Percentiles rank a stretch among this genome's conserved stretches.
These are phyloP conservation scores for Botrytis deweyae DNA, from an alignment of 2,329 filamentous ascomycete species.

Conservation along the genomic window DNA sequence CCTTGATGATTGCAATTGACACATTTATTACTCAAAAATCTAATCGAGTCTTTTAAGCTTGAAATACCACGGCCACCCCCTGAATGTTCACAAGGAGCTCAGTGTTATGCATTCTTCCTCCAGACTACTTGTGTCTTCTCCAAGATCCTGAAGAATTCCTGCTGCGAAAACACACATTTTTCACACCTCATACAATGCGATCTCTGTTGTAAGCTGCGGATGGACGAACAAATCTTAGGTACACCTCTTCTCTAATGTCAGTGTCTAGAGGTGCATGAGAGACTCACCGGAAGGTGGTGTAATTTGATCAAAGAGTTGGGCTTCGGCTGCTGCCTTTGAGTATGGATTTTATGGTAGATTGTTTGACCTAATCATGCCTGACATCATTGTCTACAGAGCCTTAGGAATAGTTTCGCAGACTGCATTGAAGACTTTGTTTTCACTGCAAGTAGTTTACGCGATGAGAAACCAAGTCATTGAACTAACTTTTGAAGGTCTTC, in stretches of 20 bases:
- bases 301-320: neutral
- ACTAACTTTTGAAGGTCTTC: neutral
- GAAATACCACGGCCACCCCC: neutral
- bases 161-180: no score
- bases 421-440: neutral
- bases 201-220: no score
- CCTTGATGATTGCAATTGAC: no score
- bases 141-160: no score
- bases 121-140: neutral
- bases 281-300: neutral
- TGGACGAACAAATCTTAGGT: no score
- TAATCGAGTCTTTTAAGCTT: neutral
- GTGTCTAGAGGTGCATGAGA: neutral
- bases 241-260: neutral
- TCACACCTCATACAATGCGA: no score
- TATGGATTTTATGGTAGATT: neutral
- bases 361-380: neutral
- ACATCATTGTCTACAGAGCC: neutral
- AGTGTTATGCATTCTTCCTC: neutral
- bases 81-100: neutral
- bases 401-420: neutral
- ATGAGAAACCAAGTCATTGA: neutral
- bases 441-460: no score
- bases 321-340: neutral
- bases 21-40: no score